Base-by-base conservation (phyloP, 75 land plant genomes). In the Pinus albicaulis region DNA sequence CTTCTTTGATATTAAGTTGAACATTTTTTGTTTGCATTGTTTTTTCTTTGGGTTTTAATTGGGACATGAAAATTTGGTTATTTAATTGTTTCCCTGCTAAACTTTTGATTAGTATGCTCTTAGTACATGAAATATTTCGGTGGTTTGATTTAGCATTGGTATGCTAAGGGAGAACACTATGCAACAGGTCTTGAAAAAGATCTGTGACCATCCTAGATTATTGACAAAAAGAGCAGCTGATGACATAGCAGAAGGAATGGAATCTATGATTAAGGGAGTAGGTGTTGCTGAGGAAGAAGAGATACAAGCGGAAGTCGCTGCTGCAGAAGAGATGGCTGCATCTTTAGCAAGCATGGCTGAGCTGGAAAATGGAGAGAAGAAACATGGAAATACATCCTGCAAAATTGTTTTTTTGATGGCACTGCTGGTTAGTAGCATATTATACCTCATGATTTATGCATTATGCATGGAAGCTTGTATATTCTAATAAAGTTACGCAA, bases 121-220 rank as follows among this genome's bases (percentile, higher is more conserved):
- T 48, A 10, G 53, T 13, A 36, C 17, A 44, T 44, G 25, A 31
- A 4, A 22, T 12, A 71, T 22, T 34, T 71, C 11, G 15, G 28
- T 23, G 2, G 2, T 61, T 61, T 25, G 28, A 48, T 61, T 24
- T 61, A 61, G 64, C 13, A 11, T 10, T 48, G 53, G 11, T 48
- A 48, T 48, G 53, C 12, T 48, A 10, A 48, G 53, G 2, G 53
- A 48, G 53, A 28, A 38, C 1, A 48, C 12, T 26, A 55, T 78
- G 79, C 36, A 71, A 41, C 88, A 98, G 99, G 89, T 98, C 12
- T 76, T 98, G 83, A 98, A 98, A 77, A 98, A 98, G 75, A 98
- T 98, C 74, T 98, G 99, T 85, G 99, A 98, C 76, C 99, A 98
- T 80, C 99, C 99, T 57, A 79, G 81, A 38, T 90, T 98, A 23